These are phyloP conservation scores for Cronartium quercuum DNA, from an alignment of 1,284 basidiomycete species.

Conservation along the genomic window DNA sequence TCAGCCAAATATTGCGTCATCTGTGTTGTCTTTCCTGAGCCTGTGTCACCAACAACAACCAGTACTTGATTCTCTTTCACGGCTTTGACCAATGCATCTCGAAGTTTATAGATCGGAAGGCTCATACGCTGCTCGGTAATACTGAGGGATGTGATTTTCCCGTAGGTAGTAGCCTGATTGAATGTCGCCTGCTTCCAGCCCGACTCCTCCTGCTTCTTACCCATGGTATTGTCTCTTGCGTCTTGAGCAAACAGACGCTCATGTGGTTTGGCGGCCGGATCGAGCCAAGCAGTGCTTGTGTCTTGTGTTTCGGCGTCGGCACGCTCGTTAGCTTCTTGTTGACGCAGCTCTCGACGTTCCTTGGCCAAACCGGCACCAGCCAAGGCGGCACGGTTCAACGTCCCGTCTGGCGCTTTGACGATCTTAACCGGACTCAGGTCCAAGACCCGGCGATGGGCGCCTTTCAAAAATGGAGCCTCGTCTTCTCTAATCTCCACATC, in stretches of 20 bases:
- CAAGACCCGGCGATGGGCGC: conserved; percentile 89
- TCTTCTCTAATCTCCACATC: conserved; percentile 97
- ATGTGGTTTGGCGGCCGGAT: conserved; percentile 85
- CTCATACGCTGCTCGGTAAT: conserved; percentile 89
- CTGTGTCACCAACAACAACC: conserved; percentile 87
- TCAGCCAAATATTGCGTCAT: conserved; percentile 92
- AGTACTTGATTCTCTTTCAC: conserved; percentile 92
- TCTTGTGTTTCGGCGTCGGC: conserved; percentile 90
- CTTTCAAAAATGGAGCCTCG: conserved; percentile 90
- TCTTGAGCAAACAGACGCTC: conserved; percentile 93
- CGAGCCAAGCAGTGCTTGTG: conserved; percentile 90
- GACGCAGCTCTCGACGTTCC: conserved; percentile 85
- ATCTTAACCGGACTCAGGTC: conserved; percentile 91
- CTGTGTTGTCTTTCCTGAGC: conserved; percentile 55
- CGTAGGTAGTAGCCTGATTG: conserved; percentile 95
- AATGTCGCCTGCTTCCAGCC: conserved; percentile 89
- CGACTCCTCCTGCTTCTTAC: conserved; percentile 61
- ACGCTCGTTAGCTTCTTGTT: conserved; percentile 88
- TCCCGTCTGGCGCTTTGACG: conserved; percentile 62
- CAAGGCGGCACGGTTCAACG: conserved; percentile 84
- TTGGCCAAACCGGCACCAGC: conserved; percentile 88
- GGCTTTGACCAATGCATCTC: conserved; percentile 84
- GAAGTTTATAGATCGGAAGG: conserved; percentile 90
- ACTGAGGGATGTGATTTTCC: conserved; percentile 79
- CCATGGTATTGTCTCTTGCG: conserved; percentile 70